A percentile compares a stretch with the other conserved stretches of the same genome.
Conservation (phyloP, 73 alveolate species). For the Paraurostyla sp. region DNA sequence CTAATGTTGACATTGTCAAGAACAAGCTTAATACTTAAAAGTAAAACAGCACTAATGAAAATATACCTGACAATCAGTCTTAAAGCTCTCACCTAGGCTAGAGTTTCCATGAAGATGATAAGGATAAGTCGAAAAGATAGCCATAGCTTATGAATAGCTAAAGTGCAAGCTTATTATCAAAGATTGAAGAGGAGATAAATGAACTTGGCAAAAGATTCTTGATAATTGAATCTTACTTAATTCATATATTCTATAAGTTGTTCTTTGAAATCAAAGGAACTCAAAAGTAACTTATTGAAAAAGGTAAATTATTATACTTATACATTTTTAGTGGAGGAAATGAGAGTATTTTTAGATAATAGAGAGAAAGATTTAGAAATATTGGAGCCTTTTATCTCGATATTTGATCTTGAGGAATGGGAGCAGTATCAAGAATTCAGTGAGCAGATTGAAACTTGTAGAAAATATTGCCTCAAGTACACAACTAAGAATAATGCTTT, state of each 20-base stretch:
- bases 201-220: neutral
- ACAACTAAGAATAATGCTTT: neutral
- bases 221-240: neutral
- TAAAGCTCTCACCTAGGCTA: neutral
- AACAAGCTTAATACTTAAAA: neutral
- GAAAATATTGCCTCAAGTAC: neutral
- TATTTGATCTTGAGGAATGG: neutral
- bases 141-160: neutral
- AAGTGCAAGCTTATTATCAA: neutral
- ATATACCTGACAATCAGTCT: neutral
- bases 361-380: constrained; percentile 18
- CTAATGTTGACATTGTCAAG: neutral
- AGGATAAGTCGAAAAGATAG: neutral
- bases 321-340: constrained; percentile 17
- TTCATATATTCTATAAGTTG: neutral
- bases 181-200: constrained; percentile 24
- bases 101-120: neutral
- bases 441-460: neutral
- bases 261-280: constrained; percentile 55
- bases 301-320: neutral
- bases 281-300: neutral
- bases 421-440: neutral
- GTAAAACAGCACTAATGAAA: neutral
- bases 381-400: neutral
- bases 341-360: neutral